Evolutionary conservation across 208 protist species (phyloP).

Genomic region (Trypanosomatidae sp.): DNA sequence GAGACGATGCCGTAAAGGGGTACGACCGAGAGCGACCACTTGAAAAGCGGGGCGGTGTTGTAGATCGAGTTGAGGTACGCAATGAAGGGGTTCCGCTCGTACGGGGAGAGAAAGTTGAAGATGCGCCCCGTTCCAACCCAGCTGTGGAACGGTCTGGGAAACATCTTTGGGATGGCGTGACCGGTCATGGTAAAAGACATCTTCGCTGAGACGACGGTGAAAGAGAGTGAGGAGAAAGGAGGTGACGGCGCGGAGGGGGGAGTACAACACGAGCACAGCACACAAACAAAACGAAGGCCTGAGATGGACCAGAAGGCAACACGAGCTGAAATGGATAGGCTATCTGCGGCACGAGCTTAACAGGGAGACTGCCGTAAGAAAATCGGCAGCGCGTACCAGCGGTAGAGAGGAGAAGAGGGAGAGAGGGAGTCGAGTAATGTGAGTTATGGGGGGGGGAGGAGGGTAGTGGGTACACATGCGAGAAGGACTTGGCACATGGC

Average conservation of each 20-base stretch:
- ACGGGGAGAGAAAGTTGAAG: slow-evolving; percentile 76
- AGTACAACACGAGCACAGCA: background rate
- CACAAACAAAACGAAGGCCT: background rate
- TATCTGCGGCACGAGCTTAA: too few relatives aligned
- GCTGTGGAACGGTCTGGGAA: slow-evolving; percentile 74
- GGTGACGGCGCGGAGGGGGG: background rate
- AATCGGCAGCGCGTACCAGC: background rate
- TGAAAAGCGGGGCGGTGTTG: slow-evolving; percentile 83
- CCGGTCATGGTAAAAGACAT: slow-evolving; percentile 48
- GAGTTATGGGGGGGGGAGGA: background rate
- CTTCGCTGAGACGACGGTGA: background rate
- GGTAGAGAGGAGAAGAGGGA: background rate
- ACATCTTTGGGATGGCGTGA: slow-evolving; percentile 74
- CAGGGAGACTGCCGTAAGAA: background rate
- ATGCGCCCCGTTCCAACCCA: slow-evolving; percentile 74
- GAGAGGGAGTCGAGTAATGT: background rate
- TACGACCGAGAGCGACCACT: slow-evolving; percentile 88
- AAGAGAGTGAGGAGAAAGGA: background rate
- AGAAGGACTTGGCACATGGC: background rate
- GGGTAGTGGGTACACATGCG: too few relatives aligned
- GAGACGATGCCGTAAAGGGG: slow-evolving; percentile 85
- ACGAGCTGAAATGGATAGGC: background rate
- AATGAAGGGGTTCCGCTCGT: slow-evolving; percentile 68
- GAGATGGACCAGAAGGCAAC: background rate
- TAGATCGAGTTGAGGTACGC: slow-evolving; percentile 87